Percentiles rank a stretch among this genome's conserved stretches.
Evolutionary conservation across 345 rosid species (phyloP).

Genomic region (Microcos paniculata): DNA sequence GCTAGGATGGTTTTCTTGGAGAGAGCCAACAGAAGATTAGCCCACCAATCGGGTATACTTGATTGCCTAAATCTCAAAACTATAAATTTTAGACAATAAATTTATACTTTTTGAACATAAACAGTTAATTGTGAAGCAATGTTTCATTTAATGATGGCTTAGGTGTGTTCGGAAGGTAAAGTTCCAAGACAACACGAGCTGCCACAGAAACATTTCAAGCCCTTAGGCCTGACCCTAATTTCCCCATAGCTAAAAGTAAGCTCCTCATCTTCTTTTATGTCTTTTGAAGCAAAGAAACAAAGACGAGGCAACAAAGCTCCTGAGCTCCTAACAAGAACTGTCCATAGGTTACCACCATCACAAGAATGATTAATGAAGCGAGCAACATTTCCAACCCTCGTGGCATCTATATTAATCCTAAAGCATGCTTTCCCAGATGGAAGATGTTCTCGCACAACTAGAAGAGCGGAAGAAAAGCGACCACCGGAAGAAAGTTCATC

Average conservation of each 20-base stretch:
- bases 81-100: background rate
- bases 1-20: background rate
- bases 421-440: slow-evolving; percentile 84
- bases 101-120: background rate
- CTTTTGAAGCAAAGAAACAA: slow-evolving; percentile 80
- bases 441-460: slow-evolving; percentile 90
- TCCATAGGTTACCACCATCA: slow-evolving; percentile 75
- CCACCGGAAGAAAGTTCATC: slow-evolving; percentile 50
- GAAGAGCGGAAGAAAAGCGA: slow-evolving; percentile 60
- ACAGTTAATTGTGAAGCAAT: background rate
- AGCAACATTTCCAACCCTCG: slow-evolving; percentile 68
- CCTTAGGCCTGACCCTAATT: slow-evolving; percentile 39
- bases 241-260: slow-evolving; percentile 85
- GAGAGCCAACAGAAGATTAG: background rate
- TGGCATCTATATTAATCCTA: slow-evolving; percentile 85
- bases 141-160: background rate
- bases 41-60: background rate
- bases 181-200: slow-evolving; percentile 64
- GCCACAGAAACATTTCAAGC: slow-evolving; percentile 69
- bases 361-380: slow-evolving; percentile 92
- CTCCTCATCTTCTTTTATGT: slow-evolving; percentile 61
- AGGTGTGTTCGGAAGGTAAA: slow-evolving; percentile 57
- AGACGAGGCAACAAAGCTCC: slow-evolving; percentile 68
- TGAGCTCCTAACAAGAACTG: slow-evolving; percentile 56
- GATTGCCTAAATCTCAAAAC: background rate